Evolutionary conservation across 495 filamentous ascomycete genomes (phyloP).

Genomic region (Tuber aestivum): DNA sequence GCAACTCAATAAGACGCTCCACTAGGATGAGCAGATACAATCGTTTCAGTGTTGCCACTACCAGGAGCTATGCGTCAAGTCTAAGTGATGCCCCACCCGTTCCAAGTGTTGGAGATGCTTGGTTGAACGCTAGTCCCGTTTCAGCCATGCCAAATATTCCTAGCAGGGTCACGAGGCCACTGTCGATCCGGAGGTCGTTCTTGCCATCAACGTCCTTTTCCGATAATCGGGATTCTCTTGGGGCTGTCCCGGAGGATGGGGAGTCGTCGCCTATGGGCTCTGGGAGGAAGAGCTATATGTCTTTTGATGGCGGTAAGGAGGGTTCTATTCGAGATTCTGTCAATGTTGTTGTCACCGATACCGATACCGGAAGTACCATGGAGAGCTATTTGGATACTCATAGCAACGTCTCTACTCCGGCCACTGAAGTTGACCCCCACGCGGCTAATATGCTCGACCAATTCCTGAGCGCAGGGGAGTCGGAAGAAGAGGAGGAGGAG

Average conservation of each 20-base stretch:
- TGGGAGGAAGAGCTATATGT: constrained; percentile 95
- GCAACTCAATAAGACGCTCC: constrained; percentile 82
- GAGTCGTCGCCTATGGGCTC: constrained; percentile 23
- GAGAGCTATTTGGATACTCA: constrained; percentile 71
- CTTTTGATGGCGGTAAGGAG: constrained; percentile 70
- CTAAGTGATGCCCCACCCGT: constrained; percentile 84
- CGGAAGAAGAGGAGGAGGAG: constrained; percentile 74
- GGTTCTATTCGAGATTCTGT: constrained; percentile 51
- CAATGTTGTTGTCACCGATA: constrained; percentile 55
- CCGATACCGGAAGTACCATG: constrained; percentile 64
- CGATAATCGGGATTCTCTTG: constrained; percentile 55
- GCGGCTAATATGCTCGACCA: constrained; percentile 37
- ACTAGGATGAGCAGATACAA: constrained; percentile 83
- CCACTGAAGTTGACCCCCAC: constrained; percentile 50
- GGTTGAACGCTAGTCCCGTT: constrained; percentile 59
- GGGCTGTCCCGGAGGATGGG: constrained; percentile 77
- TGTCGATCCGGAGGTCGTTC: constrained; percentile 59
- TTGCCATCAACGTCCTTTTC: constrained; percentile 48
- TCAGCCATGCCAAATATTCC: constrained; percentile 44
- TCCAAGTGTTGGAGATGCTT: constrained; percentile 91
- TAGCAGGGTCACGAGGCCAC: constrained; percentile 50
- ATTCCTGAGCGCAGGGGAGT: constrained; percentile 76
- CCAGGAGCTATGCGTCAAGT: constrained; percentile 83
- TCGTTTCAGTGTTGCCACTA: constrained; percentile 88
- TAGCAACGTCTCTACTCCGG: constrained; percentile 61